Base-by-base conservation (phyloP, 345 rosid genomes). In the Arabis alpina region DNA sequence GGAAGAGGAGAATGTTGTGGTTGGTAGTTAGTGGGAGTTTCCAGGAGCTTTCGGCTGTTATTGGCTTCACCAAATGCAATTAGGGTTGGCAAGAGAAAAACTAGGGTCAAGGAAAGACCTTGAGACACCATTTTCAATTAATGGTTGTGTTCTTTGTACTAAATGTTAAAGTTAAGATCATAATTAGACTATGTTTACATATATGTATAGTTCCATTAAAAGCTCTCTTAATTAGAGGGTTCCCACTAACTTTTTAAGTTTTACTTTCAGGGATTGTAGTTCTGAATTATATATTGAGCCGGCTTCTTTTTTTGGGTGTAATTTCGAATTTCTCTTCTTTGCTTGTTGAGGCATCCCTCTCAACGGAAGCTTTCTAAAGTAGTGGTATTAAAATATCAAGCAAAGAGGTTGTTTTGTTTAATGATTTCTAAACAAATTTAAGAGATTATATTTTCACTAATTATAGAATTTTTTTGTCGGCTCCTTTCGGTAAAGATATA, bases 31-130 rank as follows among this genome's bases (percentile, higher is more conserved):
- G 30, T 43, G 4, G 39, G 3, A 28, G 52, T 30, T 30, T 43
- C 10, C 23, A 67, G 53, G 48, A 74, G 67, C 19, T 52, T 74
- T 34, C 73, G 73, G 68, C 41, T 74, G 68, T 8, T 74, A 52
- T 43, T 66, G 54, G 73, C 61, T 51, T 59, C 68, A 66, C 45
- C 27, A 59, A 52, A n/a, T 59, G 56, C 4, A 8, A 34, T 25
- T 25, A 74, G 25, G 7, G 62, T 66, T 43, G 28, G 56, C 8
- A 74, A 52, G 12, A 74, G 50, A 59, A 36, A 24, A 28, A 58
- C 8, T 52, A 66, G 3, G 57, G 68, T 34, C 44, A 60, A 43
- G 25, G 72, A 36, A 74, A 43, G 3, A 52, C 36, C 23, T 53
- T 45, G 14, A 3, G 55, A 53, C 56, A 36, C 68, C 78, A 74